These are phyloP conservation scores for Coemansia sp. DNA, from an alignment of 192 early-diverging fungal genomes.

Conservation along the genomic window DNA sequence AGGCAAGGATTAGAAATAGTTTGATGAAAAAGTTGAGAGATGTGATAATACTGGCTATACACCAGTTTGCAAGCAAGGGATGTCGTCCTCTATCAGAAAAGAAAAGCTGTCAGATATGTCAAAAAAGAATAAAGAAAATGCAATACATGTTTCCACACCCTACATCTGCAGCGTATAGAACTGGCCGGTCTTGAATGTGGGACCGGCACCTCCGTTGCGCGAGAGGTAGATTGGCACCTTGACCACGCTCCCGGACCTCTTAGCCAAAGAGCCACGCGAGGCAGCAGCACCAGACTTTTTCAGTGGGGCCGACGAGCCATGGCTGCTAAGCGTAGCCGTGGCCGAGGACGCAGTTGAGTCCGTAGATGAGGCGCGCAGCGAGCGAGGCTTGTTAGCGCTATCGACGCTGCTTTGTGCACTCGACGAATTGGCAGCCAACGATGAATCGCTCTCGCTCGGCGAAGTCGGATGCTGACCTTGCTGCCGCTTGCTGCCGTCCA, in stretches of 20 bases:
- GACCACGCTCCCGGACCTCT: slow-evolving; percentile 2
- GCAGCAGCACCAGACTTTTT: neutral
- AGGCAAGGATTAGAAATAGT: neutral
- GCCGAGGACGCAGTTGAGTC: slow-evolving; percentile 44
- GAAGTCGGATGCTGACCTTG: slow-evolving; percentile 32
- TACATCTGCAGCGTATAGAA: slow-evolving; percentile 45
- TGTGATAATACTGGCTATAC: neutral
- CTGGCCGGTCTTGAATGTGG: slow-evolving; percentile 52
- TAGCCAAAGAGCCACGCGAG: slow-evolving; percentile 1
- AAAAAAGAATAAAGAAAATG: neutral
- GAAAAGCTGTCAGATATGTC: neutral
- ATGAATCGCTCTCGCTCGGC: slow-evolving; percentile 46
- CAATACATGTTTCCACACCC: neutral
- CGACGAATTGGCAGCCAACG: slow-evolving; percentile 1
- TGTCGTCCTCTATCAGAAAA: neutral
- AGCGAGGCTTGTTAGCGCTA: neutral
- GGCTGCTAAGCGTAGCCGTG: slow-evolving; percentile 27
- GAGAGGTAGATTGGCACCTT: slow-evolving; percentile 48
- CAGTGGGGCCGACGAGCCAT: neutral
- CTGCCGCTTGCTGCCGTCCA: neutral
- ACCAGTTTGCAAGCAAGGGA: neutral
- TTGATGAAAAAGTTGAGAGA: neutral
- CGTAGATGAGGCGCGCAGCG: slow-evolving; percentile 43
- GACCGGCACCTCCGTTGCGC: slow-evolving; percentile 42
- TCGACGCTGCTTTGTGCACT: slow-evolving; percentile 22